These are phyloP conservation scores for Kernera saxatilis DNA, from an alignment of 345 rosid genomes.

Conservation along the genomic window DNA sequence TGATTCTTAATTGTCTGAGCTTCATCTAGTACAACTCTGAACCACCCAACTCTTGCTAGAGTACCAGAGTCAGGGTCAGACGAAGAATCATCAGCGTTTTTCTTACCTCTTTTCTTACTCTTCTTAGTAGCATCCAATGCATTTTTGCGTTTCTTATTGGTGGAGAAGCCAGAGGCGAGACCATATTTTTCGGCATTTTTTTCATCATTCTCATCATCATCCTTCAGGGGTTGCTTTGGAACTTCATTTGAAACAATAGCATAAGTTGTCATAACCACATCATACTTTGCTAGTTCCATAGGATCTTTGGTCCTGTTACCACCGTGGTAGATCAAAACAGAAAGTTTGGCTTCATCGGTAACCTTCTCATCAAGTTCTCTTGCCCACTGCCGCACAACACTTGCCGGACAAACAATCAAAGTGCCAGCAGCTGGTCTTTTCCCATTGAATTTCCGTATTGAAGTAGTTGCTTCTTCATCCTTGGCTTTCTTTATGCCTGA, in stretches of 20 bases:
- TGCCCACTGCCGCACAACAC: conserved; percentile 93
- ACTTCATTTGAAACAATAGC: conserved; percentile 86
- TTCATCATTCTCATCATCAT: conserved; percentile 70
- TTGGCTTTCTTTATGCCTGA: conserved; percentile 36
- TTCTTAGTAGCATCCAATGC: conserved; percentile 37
- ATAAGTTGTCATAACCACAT: conserved; percentile 91
- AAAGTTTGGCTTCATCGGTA: conserved; percentile 58
- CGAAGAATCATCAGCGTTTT: conserved; percentile 45
- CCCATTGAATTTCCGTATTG: conserved; percentile 36
- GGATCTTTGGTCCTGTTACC: conserved; percentile 88
- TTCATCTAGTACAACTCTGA: conserved; percentile 87
- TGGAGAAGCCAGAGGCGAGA: conserved; percentile 57
- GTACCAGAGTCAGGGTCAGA: conserved; percentile 63
- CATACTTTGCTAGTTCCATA: conserved; percentile 71
- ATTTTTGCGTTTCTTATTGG: conserved; percentile 53
- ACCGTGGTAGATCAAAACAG: conserved; percentile 79
- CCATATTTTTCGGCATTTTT: conserved; percentile 58
- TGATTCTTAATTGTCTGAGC: conserved; percentile 99
- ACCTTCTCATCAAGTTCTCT: conserved; percentile 90
- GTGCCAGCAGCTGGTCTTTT: conserved; percentile 83
- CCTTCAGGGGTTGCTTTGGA: conserved; percentile 77
- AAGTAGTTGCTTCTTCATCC: conserved; percentile 51
- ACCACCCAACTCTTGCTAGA: conserved; percentile 79
- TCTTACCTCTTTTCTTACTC: conserved; percentile 61
- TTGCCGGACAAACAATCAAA: conserved; percentile 94